phyloP scores from a whole-genome alignment of 2,329 filamentous ascomycete genomes.

The Penicillium sp. region DNA sequence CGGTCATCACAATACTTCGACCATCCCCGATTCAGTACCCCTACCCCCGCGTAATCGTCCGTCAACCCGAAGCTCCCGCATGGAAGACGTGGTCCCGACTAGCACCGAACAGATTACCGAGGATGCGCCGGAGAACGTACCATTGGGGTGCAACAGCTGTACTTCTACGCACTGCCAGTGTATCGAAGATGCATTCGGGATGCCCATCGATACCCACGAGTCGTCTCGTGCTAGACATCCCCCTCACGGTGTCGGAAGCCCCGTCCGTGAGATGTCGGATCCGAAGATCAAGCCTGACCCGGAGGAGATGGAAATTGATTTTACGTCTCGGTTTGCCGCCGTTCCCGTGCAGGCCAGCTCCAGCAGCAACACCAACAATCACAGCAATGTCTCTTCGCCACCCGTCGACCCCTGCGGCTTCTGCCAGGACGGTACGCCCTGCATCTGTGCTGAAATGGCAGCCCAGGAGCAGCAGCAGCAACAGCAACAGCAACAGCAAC shows the following conservation, averaged over 20 bases:
- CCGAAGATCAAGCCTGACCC: slow-evolving; percentile 49
- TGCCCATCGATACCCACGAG: slow-evolving; percentile 44
- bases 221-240: slow-evolving; percentile 38
- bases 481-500: slow-evolving; percentile 30
- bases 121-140: slow-evolving; percentile 38
- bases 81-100: slow-evolving; percentile 21
- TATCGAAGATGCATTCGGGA: slow-evolving; percentile 57
- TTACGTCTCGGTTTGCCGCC: slow-evolving; percentile 66
- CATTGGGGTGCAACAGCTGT: slow-evolving; percentile 67
- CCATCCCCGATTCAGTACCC: slow-evolving; percentile 41
- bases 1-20: slow-evolving; percentile 17
- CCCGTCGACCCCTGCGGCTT: slow-evolving; percentile 75
- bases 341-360: slow-evolving; percentile 28
- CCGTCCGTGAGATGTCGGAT: slow-evolving; percentile 59
- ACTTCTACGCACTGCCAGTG: slow-evolving; percentile 65
- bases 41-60: slow-evolving; percentile 36
- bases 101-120: slow-evolving; percentile 20
- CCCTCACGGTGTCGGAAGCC: slow-evolving; percentile 31
- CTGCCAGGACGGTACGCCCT: slow-evolving; percentile 79
- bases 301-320: slow-evolving; percentile 68
- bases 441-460: slow-evolving; percentile 72
- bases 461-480: slow-evolving; percentile 43
- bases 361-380: slow-evolving; percentile 14
- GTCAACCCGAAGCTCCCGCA: slow-evolving; percentile 20
- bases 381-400: slow-evolving; percentile 34